phyloP scores from a whole-genome alignment of 257 asterid species.

The Ophiorrhiza pumila region DNA sequence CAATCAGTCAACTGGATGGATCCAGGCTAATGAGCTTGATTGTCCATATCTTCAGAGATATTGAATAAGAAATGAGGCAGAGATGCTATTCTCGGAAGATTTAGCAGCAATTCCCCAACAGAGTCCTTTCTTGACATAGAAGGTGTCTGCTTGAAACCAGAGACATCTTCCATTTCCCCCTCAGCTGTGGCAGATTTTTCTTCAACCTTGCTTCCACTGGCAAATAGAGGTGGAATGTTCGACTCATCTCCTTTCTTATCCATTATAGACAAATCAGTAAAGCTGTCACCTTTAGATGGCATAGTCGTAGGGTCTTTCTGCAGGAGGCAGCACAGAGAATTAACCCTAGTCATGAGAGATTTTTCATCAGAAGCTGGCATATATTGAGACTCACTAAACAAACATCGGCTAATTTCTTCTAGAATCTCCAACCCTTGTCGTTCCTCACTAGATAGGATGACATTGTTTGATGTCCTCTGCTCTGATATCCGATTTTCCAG shows the following conservation, averaged over 20 bases:
- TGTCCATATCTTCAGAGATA: conserved; percentile 56
- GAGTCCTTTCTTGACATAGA: conserved; percentile 84
- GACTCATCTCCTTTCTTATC: conserved; percentile 32
- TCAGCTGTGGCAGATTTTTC: conserved; percentile 5
- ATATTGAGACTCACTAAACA: conserved; percentile 62
- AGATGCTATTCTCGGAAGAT: conserved; percentile 93
- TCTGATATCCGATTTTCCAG: conserved; percentile 79
- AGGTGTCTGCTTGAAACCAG: conserved; percentile 32
- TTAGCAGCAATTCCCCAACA: conserved; percentile 66
- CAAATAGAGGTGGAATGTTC: conserved; percentile 1
- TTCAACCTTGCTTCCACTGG: conserved; percentile 18
- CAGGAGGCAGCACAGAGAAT: conserved; percentile 90
- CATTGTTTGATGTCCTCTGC: conserved; percentile 49
- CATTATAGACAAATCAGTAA: conserved; percentile 18
- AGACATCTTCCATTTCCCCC: conserved; percentile 23
- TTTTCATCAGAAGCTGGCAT: conserved; percentile 65
- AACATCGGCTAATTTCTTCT: conserved; percentile 61
- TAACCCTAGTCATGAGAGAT: conserved; percentile 78
- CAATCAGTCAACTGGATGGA: not conserved
- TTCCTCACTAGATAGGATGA: conserved; percentile 67
- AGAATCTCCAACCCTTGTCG: conserved; percentile 64
- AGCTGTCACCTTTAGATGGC: conserved; percentile 26
- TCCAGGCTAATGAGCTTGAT: conserved; percentile 46
- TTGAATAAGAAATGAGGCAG: conserved; percentile 84
- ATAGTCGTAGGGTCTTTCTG: conserved; percentile 59